Evolutionary conservation across 1,139 yeast genomes (phyloP).

Genomic region (Oligophagozyma castellii): DNA sequence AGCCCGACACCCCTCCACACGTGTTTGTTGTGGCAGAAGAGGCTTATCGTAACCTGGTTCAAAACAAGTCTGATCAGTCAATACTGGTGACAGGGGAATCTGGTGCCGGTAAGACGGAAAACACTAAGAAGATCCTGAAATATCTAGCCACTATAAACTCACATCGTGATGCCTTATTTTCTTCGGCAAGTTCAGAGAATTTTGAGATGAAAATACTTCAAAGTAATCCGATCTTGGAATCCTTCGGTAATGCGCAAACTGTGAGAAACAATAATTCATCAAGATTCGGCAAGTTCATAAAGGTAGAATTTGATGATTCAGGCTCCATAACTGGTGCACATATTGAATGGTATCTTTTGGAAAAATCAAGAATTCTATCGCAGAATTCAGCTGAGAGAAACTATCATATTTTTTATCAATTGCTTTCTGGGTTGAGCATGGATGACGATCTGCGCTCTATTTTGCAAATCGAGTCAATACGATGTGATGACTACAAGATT

Average conservation of each 20-base stretch:
- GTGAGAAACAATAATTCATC: constrained; percentile 90
- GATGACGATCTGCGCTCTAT: constrained; percentile 29
- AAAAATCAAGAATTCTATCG: constrained; percentile 83
- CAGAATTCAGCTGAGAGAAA: constrained; percentile 72
- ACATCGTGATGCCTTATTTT: too few relatives aligned
- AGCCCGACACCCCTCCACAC: constrained; percentile 41
- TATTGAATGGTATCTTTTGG: constrained; percentile 87
- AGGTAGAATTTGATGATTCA: constrained; percentile 56
- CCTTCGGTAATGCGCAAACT: constrained; percentile 96
- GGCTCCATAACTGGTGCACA: constrained; percentile 78
- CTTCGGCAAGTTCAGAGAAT: constrained; percentile 12
- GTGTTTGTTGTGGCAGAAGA: constrained; percentile 85
- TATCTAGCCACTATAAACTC: constrained; percentile 70
- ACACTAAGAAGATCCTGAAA: constrained; percentile 90
- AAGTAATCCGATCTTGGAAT: constrained; percentile 90
- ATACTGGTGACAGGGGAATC: constrained; percentile 95
- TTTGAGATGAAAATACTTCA: constrained; percentile 80
- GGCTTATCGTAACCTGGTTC: constrained; percentile 65
- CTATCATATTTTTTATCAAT: constrained; percentile 85
- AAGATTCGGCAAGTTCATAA: constrained; percentile 90
- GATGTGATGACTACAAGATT: constrained; percentile 33
- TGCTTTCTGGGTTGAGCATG: constrained; percentile 52
- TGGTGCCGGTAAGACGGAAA: constrained; percentile 98
- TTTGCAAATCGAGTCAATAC: constrained; percentile 30
- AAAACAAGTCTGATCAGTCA: constrained; percentile 67